Conservation (phyloP, 352 stramenopile genomes). For the Phytophthora sojae region DNA sequence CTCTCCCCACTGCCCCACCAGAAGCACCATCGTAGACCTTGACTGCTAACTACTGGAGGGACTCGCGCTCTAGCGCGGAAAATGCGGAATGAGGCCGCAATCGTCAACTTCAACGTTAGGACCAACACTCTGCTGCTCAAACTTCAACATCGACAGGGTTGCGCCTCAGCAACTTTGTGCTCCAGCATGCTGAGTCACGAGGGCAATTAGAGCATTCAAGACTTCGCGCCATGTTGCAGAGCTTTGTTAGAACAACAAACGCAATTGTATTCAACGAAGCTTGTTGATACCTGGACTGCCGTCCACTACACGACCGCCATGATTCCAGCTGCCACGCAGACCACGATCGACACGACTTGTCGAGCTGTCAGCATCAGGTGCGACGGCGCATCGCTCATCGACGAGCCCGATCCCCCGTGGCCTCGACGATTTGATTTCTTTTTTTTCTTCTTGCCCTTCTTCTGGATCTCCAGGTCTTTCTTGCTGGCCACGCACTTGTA, state of each 20-base stretch:
- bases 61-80: background rate
- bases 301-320: constrained; percentile 33
- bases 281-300: constrained; percentile 17
- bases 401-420: constrained; percentile 22
- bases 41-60: background rate
- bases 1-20: background rate
- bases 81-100: background rate
- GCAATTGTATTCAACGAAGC: constrained; percentile 17
- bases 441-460: constrained; percentile 59
- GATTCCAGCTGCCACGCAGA: constrained; percentile 30
- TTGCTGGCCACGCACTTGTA: constrained; percentile 81
- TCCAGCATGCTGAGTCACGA: constrained; percentile 48
- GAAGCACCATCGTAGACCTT: background rate
- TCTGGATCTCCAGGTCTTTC: constrained; percentile 71
- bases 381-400: constrained; percentile 14
- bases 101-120: constrained; percentile 21
- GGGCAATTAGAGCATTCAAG: constrained; percentile 8
- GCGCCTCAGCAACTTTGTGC: constrained; percentile 24
- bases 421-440: constrained; percentile 39
- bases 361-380: constrained; percentile 15
- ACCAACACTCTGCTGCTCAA: constrained; percentile 26
- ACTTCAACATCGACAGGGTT: constrained; percentile 8
- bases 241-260: constrained; percentile 15
- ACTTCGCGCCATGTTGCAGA: background rate
- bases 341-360: constrained; percentile 31